A percentile compares a stretch with the other conserved stretches of the same genome.
Evolutionary conservation across 352 stramenopile species (phyloP).

Genomic region (Phytophthora crassamura): DNA sequence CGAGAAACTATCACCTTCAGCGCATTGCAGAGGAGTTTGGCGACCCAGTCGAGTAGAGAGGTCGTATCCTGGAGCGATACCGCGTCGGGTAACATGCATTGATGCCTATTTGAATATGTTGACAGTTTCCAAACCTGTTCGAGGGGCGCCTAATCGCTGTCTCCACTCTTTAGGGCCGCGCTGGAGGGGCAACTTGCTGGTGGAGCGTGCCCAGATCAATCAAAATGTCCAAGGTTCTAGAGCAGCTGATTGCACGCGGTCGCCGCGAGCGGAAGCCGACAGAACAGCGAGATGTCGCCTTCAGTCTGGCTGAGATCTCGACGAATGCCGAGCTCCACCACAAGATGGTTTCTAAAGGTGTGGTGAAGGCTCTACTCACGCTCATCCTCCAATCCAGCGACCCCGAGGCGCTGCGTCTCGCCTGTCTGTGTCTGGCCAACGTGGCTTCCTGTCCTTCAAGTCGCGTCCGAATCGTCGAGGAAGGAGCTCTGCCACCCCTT

Average conservation of each 20-base stretch:
- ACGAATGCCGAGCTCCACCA: conserved; percentile 94
- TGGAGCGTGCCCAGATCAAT: neutral
- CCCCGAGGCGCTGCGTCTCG: conserved; percentile 93
- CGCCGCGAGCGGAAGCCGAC: conserved; percentile 93
- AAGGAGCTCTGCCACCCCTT: conserved; percentile 89
- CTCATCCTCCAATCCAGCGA: conserved; percentile 93
- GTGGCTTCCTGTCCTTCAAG: conserved; percentile 89
- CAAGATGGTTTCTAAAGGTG: conserved; percentile 95
- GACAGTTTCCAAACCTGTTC: conserved; percentile 32
- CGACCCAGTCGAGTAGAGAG: conserved; percentile 18
- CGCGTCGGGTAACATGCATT: conserved; percentile 20
- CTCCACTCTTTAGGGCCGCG: conserved; percentile 8
- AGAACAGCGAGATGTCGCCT: conserved; percentile 96
- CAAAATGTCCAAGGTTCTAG: conserved; percentile 93
- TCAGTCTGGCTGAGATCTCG: conserved; percentile 96
- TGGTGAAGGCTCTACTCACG: conserved; percentile 91
- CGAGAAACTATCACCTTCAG: conserved; percentile 63
- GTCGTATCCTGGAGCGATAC: conserved; percentile 11
- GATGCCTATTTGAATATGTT: conserved; percentile 4
- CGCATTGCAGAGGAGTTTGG: conserved; percentile 73
- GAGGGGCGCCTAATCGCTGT: conserved; percentile 21
- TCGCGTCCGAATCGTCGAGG: conserved; percentile 94
- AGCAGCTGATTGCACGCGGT: conserved; percentile 96
- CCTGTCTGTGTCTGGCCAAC: conserved; percentile 96
- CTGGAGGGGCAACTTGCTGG: neutral